Base-by-base conservation (phyloP, 2,329 filamentous ascomycete species). In the Acarospora socialis region DNA sequence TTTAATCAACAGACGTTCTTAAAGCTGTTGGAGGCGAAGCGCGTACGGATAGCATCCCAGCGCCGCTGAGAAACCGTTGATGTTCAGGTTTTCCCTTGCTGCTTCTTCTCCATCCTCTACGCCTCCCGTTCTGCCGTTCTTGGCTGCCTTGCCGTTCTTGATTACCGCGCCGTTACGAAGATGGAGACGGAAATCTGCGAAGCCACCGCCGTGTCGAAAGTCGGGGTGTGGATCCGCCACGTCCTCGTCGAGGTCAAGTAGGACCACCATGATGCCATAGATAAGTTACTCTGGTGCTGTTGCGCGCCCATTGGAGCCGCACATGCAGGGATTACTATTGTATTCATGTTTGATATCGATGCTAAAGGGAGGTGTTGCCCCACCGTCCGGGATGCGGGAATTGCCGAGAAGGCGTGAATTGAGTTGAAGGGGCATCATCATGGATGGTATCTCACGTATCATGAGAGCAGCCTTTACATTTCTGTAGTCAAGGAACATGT, bases 11-110 rank as follows among this genome's bases (percentile, higher is more conserved):
- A 5, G 13, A 13, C 20, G 7, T 10, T 13, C 17, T 10, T 22
- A 17, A 12, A 18, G 28, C 30, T 28, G 37, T 46, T 31, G 43
- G 41, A 39, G 32, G 39, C 43, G 35, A 46, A 31, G 30, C 34
- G 46, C 54, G 40, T 59, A 65, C 61, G 61, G 61, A 48, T 64
- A 65, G 45, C 60, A 64, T 33, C 55, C 56, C 45, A 65, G 43
- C 32, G 55, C 56, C 35, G 54, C 54, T 22, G 57, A 58, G 37
- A 62, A 55, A 17, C 46, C 46, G 43, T 51, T 53, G 16, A 46
- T 36, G 32, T 54, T 42, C n/a, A 33, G 38, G 19, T 40, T 42
- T 10, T 31, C 30, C 5, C 32, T 33, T 18, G 29, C 26, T 27
- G 18, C 28, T 10, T 35, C 32, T 22, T 8, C 15, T n/a, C 8